phyloP scores from a whole-genome alignment of 306 rosid species.

The Prunus persica region DNA sequence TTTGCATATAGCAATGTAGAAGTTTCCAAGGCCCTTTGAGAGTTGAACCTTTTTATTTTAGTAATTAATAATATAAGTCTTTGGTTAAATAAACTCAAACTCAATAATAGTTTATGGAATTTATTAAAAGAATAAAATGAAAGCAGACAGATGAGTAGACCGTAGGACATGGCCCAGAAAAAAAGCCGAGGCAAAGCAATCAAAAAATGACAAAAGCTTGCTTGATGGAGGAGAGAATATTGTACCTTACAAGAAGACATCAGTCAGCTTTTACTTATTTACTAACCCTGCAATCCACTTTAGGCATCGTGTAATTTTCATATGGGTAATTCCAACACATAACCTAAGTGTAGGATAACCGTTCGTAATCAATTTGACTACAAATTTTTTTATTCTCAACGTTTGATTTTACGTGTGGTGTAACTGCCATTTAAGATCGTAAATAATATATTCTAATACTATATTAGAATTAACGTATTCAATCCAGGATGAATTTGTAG shows the following conservation, averaged over 20 bases:
- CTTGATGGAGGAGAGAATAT: conserved; percentile 10
- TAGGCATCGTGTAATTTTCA: no score
- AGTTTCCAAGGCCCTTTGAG: conserved; percentile 36
- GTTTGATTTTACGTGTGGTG: no score
- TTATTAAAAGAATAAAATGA: neutral
- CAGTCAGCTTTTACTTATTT: neutral
- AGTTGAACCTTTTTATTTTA: neutral
- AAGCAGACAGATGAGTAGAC: neutral
- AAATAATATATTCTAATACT: no score
- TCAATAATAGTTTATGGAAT: neutral
- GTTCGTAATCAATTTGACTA: no score
- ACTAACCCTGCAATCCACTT: no score
- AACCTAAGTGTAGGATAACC: no score
- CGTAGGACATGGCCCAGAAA: neutral
- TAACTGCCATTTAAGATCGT: no score
- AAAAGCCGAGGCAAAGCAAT: neutral
- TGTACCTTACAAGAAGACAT: conserved; percentile 23
- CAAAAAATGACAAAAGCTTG: neutral
- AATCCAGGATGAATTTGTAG: no score
- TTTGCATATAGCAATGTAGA: conserved; percentile 17
- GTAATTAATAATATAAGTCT: neutral
- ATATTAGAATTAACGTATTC: no score
- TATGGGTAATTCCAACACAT: no score
- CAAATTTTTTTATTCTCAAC: no score
- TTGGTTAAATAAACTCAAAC: neutral